Percentiles rank a stretch among this genome's conserved stretches.
Evolutionary conservation across 768 basidiomycete species (phyloP).

Genomic region (Trametes gibbosa): DNA sequence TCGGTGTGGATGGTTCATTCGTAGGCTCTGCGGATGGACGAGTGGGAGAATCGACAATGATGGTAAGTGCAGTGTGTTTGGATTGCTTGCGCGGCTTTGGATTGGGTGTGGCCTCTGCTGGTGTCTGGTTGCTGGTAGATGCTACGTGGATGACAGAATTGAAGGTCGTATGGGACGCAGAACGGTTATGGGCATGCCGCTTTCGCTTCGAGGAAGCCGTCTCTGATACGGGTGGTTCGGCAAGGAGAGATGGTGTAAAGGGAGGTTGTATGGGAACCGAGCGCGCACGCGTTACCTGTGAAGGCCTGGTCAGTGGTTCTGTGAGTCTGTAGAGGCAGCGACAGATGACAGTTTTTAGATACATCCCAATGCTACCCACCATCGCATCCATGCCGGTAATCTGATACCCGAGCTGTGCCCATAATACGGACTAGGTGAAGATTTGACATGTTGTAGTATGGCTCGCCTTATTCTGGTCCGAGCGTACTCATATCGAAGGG

Average conservation of each 20-base stretch:
- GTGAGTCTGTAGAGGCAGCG: background rate
- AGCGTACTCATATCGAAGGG: too few relatives aligned
- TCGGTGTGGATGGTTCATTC: slow-evolving; percentile 26
- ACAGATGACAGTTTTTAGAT: too few relatives aligned
- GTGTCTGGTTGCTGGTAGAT: slow-evolving; percentile 23
- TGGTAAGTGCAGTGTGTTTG: slow-evolving; percentile 20
- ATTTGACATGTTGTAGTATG: too few relatives aligned
- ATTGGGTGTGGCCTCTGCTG: slow-evolving; percentile 50
- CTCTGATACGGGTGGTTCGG: background rate
- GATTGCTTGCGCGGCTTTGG: slow-evolving; percentile 58
- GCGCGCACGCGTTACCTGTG: slow-evolving; percentile 19
- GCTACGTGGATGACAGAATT: slow-evolving; percentile 12
- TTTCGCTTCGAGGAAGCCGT: slow-evolving; percentile 37
- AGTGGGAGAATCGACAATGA: slow-evolving; percentile 28
- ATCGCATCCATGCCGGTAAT: too few relatives aligned
- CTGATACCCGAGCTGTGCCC: too few relatives aligned
- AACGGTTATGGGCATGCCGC: slow-evolving; percentile 27
- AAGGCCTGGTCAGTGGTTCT: background rate
- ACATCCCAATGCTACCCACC: too few relatives aligned
- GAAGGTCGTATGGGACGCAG: slow-evolving; percentile 10
- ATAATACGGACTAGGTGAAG: too few relatives aligned
- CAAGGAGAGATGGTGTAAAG: slow-evolving; percentile 15
- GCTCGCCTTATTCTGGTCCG: too few relatives aligned
- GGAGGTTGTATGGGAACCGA: slow-evolving; percentile 17
- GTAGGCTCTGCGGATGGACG: slow-evolving; percentile 18